These are phyloP conservation scores for Jamesozyma piceae DNA, from an alignment of 805 yeast genomes.

Conservation along the genomic window DNA sequence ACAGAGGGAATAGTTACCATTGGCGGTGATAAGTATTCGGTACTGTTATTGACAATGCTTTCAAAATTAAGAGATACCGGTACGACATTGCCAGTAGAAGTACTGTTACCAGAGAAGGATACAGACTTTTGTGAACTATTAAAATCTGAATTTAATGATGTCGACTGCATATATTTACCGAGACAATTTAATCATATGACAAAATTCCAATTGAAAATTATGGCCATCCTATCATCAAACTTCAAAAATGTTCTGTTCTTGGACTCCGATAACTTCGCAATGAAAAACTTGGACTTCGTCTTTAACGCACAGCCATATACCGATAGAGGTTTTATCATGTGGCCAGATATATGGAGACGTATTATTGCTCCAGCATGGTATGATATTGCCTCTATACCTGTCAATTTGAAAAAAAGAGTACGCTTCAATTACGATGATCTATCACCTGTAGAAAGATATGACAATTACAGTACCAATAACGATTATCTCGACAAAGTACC, in stretches of 20 bases:
- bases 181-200: slow-evolving; percentile 35
- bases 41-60: slow-evolving; percentile 51
- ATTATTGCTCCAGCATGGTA: slow-evolving; percentile 68
- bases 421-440: slow-evolving; percentile 30
- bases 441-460: slow-evolving; percentile 24
- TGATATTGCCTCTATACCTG: slow-evolving; percentile 49
- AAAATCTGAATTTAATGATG: slow-evolving; percentile 49
- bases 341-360: slow-evolving; percentile 89
- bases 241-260: slow-evolving; percentile 63
- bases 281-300: slow-evolving; percentile 50
- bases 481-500: slow-evolving; percentile 29
- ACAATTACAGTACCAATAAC: slow-evolving; percentile 5
- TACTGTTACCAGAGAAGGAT: slow-evolving; percentile 54
- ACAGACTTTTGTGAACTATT: slow-evolving; percentile 65
- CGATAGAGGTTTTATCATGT: slow-evolving; percentile 43
- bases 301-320: slow-evolving; percentile 44
- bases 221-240: slow-evolving; percentile 62
- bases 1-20: slow-evolving; percentile 54
- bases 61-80: slow-evolving; percentile 52
- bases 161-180: slow-evolving; percentile 45
- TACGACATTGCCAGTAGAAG: slow-evolving; percentile 68
- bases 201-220: slow-evolving; percentile 56
- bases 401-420: slow-evolving; percentile 31
- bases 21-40: slow-evolving; percentile 64
- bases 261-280: slow-evolving; percentile 72